Evolutionary conservation across 2,329 filamentous ascomycete species (phyloP).

Genomic region (Neoascochyta sp.): DNA sequence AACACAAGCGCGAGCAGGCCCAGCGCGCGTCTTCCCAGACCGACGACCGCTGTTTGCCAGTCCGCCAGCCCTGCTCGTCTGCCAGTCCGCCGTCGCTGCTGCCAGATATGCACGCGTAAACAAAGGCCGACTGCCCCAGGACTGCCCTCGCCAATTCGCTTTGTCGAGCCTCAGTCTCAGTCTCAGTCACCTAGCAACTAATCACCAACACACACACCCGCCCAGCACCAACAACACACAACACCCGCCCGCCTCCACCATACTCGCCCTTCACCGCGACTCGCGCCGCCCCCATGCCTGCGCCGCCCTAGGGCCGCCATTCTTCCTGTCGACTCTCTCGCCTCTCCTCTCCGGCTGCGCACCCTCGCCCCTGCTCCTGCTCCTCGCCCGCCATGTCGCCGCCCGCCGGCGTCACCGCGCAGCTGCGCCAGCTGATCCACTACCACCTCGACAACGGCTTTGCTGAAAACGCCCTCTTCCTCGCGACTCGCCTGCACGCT

Average conservation of each 20-base stretch:
- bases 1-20: slow-evolving; percentile 29
- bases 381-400: slow-evolving; percentile 51
- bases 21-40: too few relatives aligned
- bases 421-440: slow-evolving; percentile 64
- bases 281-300: slow-evolving; percentile 28
- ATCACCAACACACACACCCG: slow-evolving; percentile 21
- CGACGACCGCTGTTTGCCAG: too few relatives aligned
- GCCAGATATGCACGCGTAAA: too few relatives aligned
- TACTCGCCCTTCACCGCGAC: slow-evolving; percentile 17
- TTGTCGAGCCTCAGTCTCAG: slow-evolving; percentile 40
- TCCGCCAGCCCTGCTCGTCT: too few relatives aligned
- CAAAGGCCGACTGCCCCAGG: slow-evolving; percentile 14
- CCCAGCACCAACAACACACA: too few relatives aligned
- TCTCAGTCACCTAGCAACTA: slow-evolving; percentile 36
- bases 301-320: slow-evolving; percentile 8
- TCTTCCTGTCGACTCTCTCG: slow-evolving; percentile 7
- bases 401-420: slow-evolving; percentile 53
- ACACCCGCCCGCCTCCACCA: too few relatives aligned
- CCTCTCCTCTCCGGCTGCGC: slow-evolving; percentile 7
- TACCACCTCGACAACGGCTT: slow-evolving; percentile 86
- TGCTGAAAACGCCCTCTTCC: slow-evolving; percentile 86
- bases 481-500: slow-evolving; percentile 79
- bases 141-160: slow-evolving; percentile 30
- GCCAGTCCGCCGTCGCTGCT: too few relatives aligned
- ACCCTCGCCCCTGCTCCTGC: slow-evolving; percentile 3